Percentiles rank a stretch among this genome's conserved stretches.
Conservation (phyloP, 768 basidiomycete species). For the Trametes maxima region DNA sequence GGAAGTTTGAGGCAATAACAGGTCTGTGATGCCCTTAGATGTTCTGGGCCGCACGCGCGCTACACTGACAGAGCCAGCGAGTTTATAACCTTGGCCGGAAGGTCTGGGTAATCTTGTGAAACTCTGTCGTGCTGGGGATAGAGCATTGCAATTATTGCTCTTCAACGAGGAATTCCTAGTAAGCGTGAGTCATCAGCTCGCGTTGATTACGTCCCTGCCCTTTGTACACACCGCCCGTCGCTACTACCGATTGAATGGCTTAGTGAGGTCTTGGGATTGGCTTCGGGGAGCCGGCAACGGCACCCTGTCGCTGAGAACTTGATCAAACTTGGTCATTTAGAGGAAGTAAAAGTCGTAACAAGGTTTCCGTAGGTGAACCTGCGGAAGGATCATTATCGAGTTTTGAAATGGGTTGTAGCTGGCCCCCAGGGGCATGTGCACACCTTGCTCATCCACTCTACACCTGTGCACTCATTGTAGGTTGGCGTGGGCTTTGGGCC, state of each 20-base stretch:
- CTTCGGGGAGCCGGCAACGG: constrained; percentile 61
- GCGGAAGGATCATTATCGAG: constrained; percentile 74
- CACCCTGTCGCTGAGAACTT: constrained; percentile 54
- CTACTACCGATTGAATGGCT: constrained; percentile 92
- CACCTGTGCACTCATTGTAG: constrained; percentile 48
- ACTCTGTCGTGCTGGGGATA: constrained; percentile 83
- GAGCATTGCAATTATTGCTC: constrained; percentile 92
- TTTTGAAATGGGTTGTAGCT: constrained; percentile 28
- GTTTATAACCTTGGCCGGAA: constrained; percentile 77
- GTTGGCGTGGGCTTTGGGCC: constrained; percentile 22
- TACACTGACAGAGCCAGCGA: constrained; percentile 91
- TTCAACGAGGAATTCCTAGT: constrained; percentile 91
- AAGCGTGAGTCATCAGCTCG: constrained; percentile 87
- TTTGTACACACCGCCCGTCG: constrained; percentile 90
- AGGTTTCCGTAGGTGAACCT: constrained; percentile 84
- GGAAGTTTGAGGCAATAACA: constrained; percentile 91
- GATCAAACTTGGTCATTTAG: constrained; percentile 82
- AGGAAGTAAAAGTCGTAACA: constrained; percentile 85
- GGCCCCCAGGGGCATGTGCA: constrained; percentile 30
- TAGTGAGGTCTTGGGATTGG: constrained; percentile 85
- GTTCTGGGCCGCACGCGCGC: constrained; percentile 86
- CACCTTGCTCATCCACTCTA: constrained; percentile 41
- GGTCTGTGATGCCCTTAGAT: constrained; percentile 92
- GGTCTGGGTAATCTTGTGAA: constrained; percentile 80
- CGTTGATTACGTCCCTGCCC: constrained; percentile 91